A percentile compares a stretch with the other conserved stretches of the same genome.
These are phyloP conservation scores for Fagopyrum esculentum DNA, from an alignment of 148 eudicot species.

Conservation along the genomic window DNA sequence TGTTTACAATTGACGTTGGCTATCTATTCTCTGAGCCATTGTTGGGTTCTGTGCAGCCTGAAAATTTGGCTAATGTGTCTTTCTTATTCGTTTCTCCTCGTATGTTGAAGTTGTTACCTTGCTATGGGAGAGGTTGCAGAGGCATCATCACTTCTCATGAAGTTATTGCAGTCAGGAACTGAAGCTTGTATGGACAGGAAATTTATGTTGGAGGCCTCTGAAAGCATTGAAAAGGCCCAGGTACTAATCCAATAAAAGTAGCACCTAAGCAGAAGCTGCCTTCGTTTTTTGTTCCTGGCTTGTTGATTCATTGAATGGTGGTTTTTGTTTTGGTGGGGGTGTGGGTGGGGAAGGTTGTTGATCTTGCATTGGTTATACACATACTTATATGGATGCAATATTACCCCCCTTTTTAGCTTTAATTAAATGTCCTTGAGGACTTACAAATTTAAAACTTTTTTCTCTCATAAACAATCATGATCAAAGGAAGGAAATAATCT, in stretches of 20 bases:
- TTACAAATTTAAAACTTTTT: not conserved
- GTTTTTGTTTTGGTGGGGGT: no score
- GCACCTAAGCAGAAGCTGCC: not conserved
- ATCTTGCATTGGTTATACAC: not conserved
- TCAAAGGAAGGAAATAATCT: not conserved
- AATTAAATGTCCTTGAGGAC: not conserved
- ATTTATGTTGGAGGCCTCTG: slow-evolving; percentile 75
- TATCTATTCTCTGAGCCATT: not conserved
- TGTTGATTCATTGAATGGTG: not conserved
- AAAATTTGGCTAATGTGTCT: not conserved
- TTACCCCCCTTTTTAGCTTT: not conserved
- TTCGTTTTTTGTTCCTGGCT: not conserved
- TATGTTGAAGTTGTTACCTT: slow-evolving; percentile 69
- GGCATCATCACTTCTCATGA: slow-evolving; percentile 56
- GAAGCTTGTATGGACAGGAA: slow-evolving; percentile 62
- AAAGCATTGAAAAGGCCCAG: slow-evolving; percentile 82
- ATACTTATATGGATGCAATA: not conserved
- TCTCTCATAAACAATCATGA: not conserved
- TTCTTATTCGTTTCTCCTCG: slow-evolving; percentile 16
- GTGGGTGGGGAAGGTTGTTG: no score
- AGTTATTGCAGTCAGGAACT: slow-evolving; percentile 57
- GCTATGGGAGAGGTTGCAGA: slow-evolving; percentile 79
- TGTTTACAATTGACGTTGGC: not conserved
- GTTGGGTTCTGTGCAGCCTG: not conserved
- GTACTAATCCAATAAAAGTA: slow-evolving; percentile 23